Evolutionary conservation across 176 grass and related monocot genomes (phyloP), one percentile per base, ranked within the genome.

Genomic region (Bromus sterilis): DNA sequence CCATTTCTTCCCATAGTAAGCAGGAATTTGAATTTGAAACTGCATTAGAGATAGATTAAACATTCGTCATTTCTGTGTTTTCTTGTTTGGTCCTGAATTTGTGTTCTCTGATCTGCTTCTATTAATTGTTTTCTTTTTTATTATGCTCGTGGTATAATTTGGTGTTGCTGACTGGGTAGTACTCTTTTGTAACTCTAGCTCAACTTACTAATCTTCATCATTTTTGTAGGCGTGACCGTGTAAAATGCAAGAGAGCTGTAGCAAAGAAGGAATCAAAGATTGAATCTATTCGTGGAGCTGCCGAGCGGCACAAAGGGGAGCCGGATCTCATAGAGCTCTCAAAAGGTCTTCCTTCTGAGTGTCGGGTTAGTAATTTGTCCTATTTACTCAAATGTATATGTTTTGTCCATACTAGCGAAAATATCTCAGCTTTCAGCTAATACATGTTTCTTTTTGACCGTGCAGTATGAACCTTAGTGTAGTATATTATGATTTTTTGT

Each of bases 261-360:
- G 74, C 78, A 33, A 93, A 86, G 58, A 87, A 77, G 23, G 75
- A 79, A 51, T 76, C 70, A 36, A 76, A 83, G 66, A 65, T 35
- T 0, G 67, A 80, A 18, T 40, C 59, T 51, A 28, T 29, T 80
- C 32, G 58, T 44, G 62, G 44, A 29, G 40, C 13, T 46, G 32
- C 77, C 21, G 75, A 76, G 35, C 77, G 83, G 76, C 82, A 72
- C 66, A 83, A 88, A 80, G 82, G 85, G 30, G 79, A 85, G 16
- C 85, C 82, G 81, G 77, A 99, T 86, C 82, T 99, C 48, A 44
- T 29, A 42, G 75, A 90, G 82, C 82, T 99, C 30, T 99, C 89
- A 21, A 91, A 91, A 64, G 87, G 82, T 87, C 93, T 99, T 86
- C 96, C 93, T 86, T 88, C 85, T 40, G 89, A 88, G 30, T 99